Evolutionary conservation across 371 early-diverging fungal genomes (phyloP), one percentile per base, ranked within the genome.

Genomic region (Apophysomyces trapeziformis): DNA sequence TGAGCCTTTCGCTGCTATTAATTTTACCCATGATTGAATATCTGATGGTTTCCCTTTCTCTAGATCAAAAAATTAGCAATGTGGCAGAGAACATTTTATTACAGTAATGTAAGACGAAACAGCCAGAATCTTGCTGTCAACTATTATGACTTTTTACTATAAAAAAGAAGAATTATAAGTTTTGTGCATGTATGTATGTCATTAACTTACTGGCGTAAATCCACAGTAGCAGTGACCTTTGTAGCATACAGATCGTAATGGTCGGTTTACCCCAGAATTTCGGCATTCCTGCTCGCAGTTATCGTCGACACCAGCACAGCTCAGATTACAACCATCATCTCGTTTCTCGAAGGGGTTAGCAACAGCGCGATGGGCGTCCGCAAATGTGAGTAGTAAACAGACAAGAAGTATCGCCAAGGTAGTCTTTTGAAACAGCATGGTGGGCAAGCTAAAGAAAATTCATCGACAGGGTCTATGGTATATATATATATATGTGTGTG

Each of bases 281-380:
- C 9, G 5, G 57, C 67, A 67, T 16, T 46, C 39, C n/a, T 35
- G 12, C 8, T 11, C 26, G 36, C 61, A 67, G 50, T 70, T 9
- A 35, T 69, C 26, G 68, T 72, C 72, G 66, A 72, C 64, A 65
- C 71, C 21, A 59, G 72, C 45, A 68, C 72, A 45, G 71, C 74
- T 37, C 63, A 73, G 60, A 62, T 71, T 18, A 63, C 68, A n/a
- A 50, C 66, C 18, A 11, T 62, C 57, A 7, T 61, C 54, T 16
- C 67, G 67, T 32, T 54, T 62, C 5, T 39, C 67, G 18, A 67
- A 56, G 44, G 43, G 61, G 16, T 61, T 61, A 13, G 18, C 44
- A 45, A 57, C 35, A 35, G 21, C 12, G 44, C 45, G 43, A 14
- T 41, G 16, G 44, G 67, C 62, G 67, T 57, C 60, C 14, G 36